These are phyloP conservation scores for Fusarium sacchari DNA, from an alignment of 2,329 filamentous ascomycete genomes.

Conservation along the genomic window DNA sequence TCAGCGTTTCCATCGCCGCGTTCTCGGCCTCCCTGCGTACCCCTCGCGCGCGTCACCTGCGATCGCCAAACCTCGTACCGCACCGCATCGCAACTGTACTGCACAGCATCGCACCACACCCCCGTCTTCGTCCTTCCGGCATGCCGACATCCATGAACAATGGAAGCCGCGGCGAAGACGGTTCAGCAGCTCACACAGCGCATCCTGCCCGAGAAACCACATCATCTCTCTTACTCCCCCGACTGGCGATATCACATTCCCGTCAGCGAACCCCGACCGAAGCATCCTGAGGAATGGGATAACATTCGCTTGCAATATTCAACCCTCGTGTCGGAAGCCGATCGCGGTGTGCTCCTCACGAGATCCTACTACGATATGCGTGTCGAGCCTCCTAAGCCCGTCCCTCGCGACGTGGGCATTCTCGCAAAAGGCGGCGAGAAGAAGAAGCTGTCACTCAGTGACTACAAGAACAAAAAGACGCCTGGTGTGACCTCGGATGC, in stretches of 20 bases:
- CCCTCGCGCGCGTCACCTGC: conserved; percentile 38
- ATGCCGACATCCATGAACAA: conserved; percentile 57
- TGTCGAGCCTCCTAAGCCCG: conserved; percentile 58
- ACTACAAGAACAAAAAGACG: conserved; percentile 67
- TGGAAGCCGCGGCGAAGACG: conserved; percentile 69
- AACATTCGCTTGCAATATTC: conserved; percentile 64
- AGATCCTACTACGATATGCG: conserved; percentile 67
- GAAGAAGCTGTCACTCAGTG: conserved; percentile 68
- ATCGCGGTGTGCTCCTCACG: conserved; percentile 67
- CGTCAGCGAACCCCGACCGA: conserved; percentile 49
- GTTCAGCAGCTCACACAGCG: conserved; percentile 63
- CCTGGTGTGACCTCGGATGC: conserved; percentile 49
- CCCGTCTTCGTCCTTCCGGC: conserved; percentile 46
- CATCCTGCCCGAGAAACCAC: conserved; percentile 62
- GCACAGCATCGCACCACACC: conserved; percentile 30
- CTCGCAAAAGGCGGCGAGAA: conserved; percentile 58
- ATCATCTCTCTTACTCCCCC: conserved; percentile 62
- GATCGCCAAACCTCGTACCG: conserved; percentile 32
- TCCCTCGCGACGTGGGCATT: conserved; percentile 51
- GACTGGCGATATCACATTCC: conserved; percentile 59
- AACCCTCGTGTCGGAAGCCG: conserved; percentile 66
- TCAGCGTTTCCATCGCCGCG: conserved; percentile 27
- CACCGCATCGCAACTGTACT: conserved; percentile 3
- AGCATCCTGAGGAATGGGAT: conserved; percentile 60
- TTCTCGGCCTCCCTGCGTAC: conserved; percentile 34